phyloP scores from a whole-genome alignment of 345 rosid genomes.

The Lepidium sativum region DNA sequence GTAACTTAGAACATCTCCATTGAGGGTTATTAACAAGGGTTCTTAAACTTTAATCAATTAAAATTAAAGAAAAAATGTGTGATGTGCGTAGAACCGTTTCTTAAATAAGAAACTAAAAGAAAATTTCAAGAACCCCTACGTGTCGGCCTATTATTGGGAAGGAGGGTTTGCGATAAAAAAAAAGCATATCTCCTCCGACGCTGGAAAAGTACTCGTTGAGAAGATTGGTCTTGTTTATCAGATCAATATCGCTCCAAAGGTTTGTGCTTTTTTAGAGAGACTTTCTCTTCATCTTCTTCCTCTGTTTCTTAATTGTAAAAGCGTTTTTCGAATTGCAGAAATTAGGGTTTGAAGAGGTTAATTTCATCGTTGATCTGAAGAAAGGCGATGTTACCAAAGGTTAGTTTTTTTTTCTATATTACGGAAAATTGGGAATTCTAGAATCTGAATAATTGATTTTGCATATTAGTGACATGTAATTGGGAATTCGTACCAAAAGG shows the following conservation, averaged over 20 bases:
- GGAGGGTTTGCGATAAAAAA: too few relatives aligned
- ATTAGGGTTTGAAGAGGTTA: slow-evolving; percentile 82
- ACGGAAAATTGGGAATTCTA: background rate
- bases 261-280: background rate
- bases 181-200: slow-evolving; percentile 57
- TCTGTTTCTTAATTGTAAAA: background rate
- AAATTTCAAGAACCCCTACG: too few relatives aligned
- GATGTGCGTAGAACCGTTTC: too few relatives aligned
- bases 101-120: too few relatives aligned
- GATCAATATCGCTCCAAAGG: slow-evolving; percentile 92
- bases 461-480: background rate
- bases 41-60: too few relatives aligned
- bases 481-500: background rate
- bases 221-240: slow-evolving; percentile 85
- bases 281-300: background rate
- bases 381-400: slow-evolving; percentile 87
- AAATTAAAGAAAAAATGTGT: too few relatives aligned
- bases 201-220: slow-evolving; percentile 50
- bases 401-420: too few relatives aligned
- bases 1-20: too few relatives aligned
- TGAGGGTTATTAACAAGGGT: too few relatives aligned
- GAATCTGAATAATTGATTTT: background rate
- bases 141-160: too few relatives aligned
- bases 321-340: slow-evolving; percentile 33
- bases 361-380: slow-evolving; percentile 75